Base-by-base conservation (phyloP, 495 filamentous ascomycete species). In the Neohortaea acidophila region DNA sequence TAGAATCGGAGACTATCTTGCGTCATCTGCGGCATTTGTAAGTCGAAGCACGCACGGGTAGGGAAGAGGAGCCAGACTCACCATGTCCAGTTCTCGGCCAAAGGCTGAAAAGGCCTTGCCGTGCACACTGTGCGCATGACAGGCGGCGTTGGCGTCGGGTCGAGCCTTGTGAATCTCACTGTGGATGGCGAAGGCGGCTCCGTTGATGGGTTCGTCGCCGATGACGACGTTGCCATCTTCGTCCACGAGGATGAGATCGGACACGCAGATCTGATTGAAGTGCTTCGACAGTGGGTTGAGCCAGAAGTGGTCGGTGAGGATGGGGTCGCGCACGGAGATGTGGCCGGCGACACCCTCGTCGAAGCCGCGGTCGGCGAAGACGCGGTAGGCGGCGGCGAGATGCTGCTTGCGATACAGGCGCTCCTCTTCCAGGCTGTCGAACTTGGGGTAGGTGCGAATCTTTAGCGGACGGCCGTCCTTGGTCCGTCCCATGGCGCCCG, bases 1-100 rank as follows among this genome's bases (percentile, higher is more conserved):
- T 79, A 68, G 51, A 84, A 84, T 15, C 69, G 62, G 46, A 78
- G 77, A 12, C 69, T 56, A 53, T 84, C 79, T 58, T 84, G 79
- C 1, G 79, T 75, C 15, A 74, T 55, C n/a, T n/a, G n/a, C n/a
- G n/a, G n/a, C n/a, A n/a, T n/a, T n/a, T n/a, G n/a, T n/a, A n/a
- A n/a, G n/a, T n/a, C n/a, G n/a, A n/a, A n/a, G n/a, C n/a, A n/a
- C n/a, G n/a, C n/a, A n/a, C n/a, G n/a, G n/a, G n/a, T n/a, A n/a
- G n/a, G n/a, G n/a, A n/a, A n/a, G n/a, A n/a, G n/a, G n/a, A n/a
- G n/a, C n/a, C n/a, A n/a, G n/a, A n/a, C n/a, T n/a, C n/a, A n/a
- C n/a, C 70, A 73, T 72, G 36, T 74, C 69, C 19, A 75, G 59
- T n/a, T 60, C 59, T 21, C 58, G 54, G 0, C 61, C 71, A 44